Base-by-base conservation (phyloP, 2,329 filamentous ascomycete genomes). In the Pyrenophora tritici-repentis region DNA sequence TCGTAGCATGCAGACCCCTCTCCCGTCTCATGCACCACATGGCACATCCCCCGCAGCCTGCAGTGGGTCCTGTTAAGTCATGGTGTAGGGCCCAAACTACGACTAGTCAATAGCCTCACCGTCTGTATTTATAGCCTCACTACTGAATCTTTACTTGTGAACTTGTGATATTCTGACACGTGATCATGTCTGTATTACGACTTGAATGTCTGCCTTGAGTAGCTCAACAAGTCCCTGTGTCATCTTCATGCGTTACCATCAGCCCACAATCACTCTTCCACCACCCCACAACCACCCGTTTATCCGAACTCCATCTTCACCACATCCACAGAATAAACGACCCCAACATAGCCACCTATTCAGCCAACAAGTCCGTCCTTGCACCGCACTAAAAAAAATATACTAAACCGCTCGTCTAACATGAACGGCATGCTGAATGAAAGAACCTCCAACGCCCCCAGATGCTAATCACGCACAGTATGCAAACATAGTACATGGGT, bases 391-490 rank as follows among this genome's bases (percentile, higher is more conserved):
- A 4, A 24, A 24, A 4, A 24, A 24, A 24, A 20, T 14, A 20
- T 20, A 16, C 14, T 6, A 37, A 32, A 43, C 18, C 29, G 43
- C 41, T 40, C 50, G 42, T 24, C 50, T 51, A 50, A 53, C 37
- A 53, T 41, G 42, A 47, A 24, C 36, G 31, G 18, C 34, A 29
- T 35, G 18, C 35, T 9, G 46, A 33, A 18, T 18, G 12, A 31
- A 22, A 8, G 38, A 22, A 16, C 41, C 32, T 50, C 37, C 36
- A 55, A 65, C 63, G 51, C 62, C 65, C 9, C 65, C 9, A 56
- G 61, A 69, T 70, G 67, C 61, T 58, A 32, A 58, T 57, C 54
- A 34, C 46, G 47, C 65, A 43, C 44, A 37, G 14, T 47, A 64
- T 61, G 58, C 57, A 58, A 47, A 17, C 45, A 53, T 22, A 44